Conservation (phyloP, 805 yeast species). For the Yarrowia deformans region DNA sequence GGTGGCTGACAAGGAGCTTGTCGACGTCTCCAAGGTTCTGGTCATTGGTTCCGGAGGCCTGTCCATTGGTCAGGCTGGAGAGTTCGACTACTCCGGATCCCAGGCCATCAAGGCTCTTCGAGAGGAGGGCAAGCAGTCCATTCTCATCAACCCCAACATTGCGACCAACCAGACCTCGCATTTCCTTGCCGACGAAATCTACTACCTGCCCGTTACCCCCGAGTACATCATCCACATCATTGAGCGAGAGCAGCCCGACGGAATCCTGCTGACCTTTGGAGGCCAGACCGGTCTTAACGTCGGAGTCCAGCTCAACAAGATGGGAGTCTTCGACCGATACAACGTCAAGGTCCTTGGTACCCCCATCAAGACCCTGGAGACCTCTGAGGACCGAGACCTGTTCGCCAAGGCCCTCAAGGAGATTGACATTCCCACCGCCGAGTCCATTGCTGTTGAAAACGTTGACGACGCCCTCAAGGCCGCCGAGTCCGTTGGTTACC, state of each 20-base stretch:
- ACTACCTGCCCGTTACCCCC: slow-evolving; percentile 94
- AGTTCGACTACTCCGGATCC: slow-evolving; percentile 95
- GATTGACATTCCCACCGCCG: slow-evolving; percentile 95
- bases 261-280: slow-evolving; percentile 93
- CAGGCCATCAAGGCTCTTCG: slow-evolving; percentile 96
- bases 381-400: slow-evolving; percentile 96
- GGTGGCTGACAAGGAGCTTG: slow-evolving; percentile 54
- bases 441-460: slow-evolving; percentile 92
- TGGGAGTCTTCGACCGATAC: slow-evolving; percentile 91
- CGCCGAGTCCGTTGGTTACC: slow-evolving; percentile 87
- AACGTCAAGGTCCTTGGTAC: slow-evolving; percentile 96
- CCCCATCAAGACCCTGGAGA: slow-evolving; percentile 93
- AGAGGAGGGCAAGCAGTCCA: slow-evolving; percentile 85
- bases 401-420: slow-evolving; percentile 95
- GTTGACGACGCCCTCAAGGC: slow-evolving; percentile 94
- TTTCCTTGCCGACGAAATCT: slow-evolving; percentile 92
- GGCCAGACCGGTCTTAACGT: slow-evolving; percentile 98
- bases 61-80: slow-evolving; percentile 98
- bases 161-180: slow-evolving; percentile 98
- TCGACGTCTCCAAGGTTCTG: slow-evolving; percentile 84
- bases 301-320: slow-evolving; percentile 91
- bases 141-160: slow-evolving; percentile 91
- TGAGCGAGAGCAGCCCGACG: slow-evolving; percentile 96
- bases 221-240: slow-evolving; percentile 95
- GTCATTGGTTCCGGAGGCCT: slow-evolving; percentile 97